A percentile compares a stretch with the other conserved stretches of the same genome.
These are phyloP conservation scores for Colletotrichum coccodes DNA, from an alignment of 2,329 filamentous ascomycete species.

Conservation along the genomic window DNA sequence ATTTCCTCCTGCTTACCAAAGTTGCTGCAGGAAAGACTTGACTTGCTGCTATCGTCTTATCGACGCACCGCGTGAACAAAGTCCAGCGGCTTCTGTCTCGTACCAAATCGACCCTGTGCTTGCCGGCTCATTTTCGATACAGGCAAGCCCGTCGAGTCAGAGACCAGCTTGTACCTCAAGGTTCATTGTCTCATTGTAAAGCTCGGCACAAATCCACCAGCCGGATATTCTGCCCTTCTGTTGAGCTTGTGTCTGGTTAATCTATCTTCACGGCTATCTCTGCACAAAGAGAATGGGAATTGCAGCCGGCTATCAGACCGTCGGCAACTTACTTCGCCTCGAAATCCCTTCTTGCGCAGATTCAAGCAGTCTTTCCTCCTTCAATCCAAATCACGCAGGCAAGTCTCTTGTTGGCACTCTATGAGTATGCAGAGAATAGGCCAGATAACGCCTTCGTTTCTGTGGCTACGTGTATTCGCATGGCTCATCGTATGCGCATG, in stretches of 20 bases:
- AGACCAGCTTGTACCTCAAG: not conserved
- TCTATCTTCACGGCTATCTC: not conserved
- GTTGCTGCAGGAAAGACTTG: not conserved
- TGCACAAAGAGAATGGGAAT: not conserved
- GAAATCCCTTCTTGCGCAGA: not conserved
- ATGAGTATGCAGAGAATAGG: conserved; percentile 39
- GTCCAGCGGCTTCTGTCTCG: not conserved
- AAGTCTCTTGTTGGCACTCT: conserved; percentile 38
- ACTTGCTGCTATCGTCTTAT: not conserved
- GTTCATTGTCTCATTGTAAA: conserved; percentile 13
- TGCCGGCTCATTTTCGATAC: not conserved
- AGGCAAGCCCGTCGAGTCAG: not conserved
- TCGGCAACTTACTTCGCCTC: conserved; percentile 5
- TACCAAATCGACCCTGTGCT: not conserved
- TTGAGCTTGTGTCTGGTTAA: not conserved
- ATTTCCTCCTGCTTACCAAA: not conserved
- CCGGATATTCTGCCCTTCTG: not conserved
- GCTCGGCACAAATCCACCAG: conserved; percentile 24
- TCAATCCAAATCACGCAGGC: conserved; percentile 36
- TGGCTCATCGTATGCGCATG: conserved; percentile 38
- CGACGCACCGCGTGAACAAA: not conserved
- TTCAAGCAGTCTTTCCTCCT: not conserved
- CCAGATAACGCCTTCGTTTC: conserved; percentile 37
- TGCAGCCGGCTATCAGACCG: conserved; percentile 25
- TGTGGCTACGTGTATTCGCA: conserved; percentile 38